Base-by-base conservation (phyloP, 2,329 filamentous ascomycete genomes). In the Berkeleyomyces rouxiae region DNA sequence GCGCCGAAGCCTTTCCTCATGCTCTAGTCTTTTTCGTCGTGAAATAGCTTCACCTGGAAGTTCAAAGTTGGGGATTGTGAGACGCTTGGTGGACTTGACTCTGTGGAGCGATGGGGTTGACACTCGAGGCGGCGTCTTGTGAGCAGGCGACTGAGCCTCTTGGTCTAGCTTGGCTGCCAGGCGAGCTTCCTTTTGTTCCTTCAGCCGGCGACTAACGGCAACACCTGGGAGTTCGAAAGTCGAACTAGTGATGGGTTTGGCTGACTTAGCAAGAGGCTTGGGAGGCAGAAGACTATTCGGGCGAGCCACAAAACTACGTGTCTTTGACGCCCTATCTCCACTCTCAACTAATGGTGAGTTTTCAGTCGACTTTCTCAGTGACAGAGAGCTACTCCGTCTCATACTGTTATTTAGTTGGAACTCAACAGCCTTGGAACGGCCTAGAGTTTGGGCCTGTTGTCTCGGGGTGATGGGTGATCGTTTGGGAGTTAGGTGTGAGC, bases 141-240 rank as follows among this genome's bases (percentile, higher is more conserved):
- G 72, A 63, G 68, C 69, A 64, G 72, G 67, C 37, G 72, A 71
- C 47, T 71, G 70, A 59, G 74, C 70, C 6, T 63, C 61, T 37
- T 58, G 58, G 37, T 64, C 49, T 57, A 55, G 53, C 64, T 65
- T 58, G 9, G 64, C 64, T 40, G 66, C 60, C 43, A 76, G 69
- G 37, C 82, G 80, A 53, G 80, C 79, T 64, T 84, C 81, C 10
- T 79, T 78, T 68, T 82, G 77, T 69, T 83, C 80, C 69, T 78
- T 82, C 63, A 84, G 70, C 11, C 78, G 76, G 11, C 78, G 77
- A 47, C 82, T 78, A 7, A 84, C 76, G 44, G 80, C 80, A 53
- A 86, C 83, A 7, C 83, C 82, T 0, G 82, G 81, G 10, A 86
- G 76, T 70, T 85, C 81, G 69, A 84, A 86, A 0, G 75, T 78